phyloP scores from a whole-genome alignment of 805 yeast species.

The Nakazawaea holstii region DNA sequence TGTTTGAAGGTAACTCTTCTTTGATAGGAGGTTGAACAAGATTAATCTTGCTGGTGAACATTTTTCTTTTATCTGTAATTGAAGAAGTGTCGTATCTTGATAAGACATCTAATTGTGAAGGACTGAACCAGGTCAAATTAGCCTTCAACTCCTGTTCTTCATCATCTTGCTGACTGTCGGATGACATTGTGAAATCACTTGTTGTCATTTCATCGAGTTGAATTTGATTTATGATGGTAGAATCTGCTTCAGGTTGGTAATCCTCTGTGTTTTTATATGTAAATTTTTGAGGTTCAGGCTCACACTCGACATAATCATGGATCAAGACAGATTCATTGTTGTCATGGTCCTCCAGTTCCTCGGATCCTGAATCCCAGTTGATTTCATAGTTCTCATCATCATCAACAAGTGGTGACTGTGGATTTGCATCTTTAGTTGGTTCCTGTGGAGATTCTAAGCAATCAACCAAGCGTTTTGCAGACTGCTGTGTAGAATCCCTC shows the following conservation, averaged over 20 bases:
- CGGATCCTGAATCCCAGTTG: background rate
- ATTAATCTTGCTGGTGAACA: constrained; percentile 6
- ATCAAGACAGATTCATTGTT: background rate
- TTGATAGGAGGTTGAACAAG: background rate
- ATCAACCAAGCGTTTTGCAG: background rate
- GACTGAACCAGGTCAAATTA: constrained; percentile 3
- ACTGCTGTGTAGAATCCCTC: background rate
- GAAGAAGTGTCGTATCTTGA: background rate
- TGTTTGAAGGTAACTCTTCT: background rate
- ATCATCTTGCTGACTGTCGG: constrained; percentile 5
- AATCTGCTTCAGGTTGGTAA: background rate
- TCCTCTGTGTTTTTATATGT: constrained; percentile 4
- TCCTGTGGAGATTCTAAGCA: background rate
- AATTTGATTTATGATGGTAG: constrained; percentile 2
- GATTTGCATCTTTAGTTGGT: background rate
- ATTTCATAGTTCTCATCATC: background rate
- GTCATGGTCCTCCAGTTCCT: background rate
- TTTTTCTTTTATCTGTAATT: background rate
- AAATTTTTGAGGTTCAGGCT: constrained; percentile 6
- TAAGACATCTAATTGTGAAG: constrained; percentile 4
- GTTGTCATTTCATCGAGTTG: constrained; percentile 2
- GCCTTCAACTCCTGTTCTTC: constrained; percentile 1
- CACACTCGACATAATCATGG: background rate
- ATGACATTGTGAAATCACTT: constrained; percentile 9
- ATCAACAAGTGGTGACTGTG: background rate